Percentiles rank a stretch among this genome's conserved stretches.
phyloP scores from a whole-genome alignment of 2,329 filamentous ascomycete genomes.

The Sclerotinia glacialis region DNA sequence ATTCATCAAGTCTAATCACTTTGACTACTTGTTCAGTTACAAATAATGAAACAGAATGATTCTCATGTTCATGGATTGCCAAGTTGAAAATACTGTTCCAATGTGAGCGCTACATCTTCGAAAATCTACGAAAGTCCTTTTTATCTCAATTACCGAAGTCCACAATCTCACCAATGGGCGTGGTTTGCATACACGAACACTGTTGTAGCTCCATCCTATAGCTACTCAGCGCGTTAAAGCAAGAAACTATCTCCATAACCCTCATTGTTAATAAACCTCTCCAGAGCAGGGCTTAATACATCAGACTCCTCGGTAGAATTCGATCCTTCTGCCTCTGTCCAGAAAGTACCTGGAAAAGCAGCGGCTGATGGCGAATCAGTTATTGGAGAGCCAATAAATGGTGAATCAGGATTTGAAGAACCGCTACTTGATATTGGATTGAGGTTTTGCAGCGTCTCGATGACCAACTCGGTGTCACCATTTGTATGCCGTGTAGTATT shows the following conservation, averaged over 20 bases:
- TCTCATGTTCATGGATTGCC: background rate
- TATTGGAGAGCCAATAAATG: background rate
- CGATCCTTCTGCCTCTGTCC: too few species aligned
- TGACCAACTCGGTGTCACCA: too few species aligned
- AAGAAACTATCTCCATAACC: background rate
- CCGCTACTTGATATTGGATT: background rate
- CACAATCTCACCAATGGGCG: background rate
- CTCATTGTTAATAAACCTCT: background rate
- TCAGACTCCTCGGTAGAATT: background rate
- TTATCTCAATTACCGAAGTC: background rate
- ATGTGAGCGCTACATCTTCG: background rate
- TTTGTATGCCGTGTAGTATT: too few species aligned
- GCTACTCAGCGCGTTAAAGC: too few species aligned
- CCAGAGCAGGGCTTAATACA: background rate
- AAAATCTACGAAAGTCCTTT: background rate
- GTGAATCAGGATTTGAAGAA: background rate
- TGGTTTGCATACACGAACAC: background rate
- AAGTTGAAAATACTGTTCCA: background rate
- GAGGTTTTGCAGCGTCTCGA: too few species aligned
- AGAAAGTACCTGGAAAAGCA: background rate
- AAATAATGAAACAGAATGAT: too few species aligned
- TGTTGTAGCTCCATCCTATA: background rate
- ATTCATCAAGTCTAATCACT: too few species aligned
- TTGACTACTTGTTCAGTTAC: too few species aligned
- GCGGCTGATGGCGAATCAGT: background rate